These are phyloP conservation scores for rapeseed (Brassica napus) DNA, from an alignment of 345 rosid species.

Conservation along the genomic window Da-Ae NC_063436.1:27315501-27316000, in stretches of 20 bases:
- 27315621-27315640: slow-evolving; percentile 24
- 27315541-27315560: slow-evolving; percentile 65
- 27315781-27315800: slow-evolving; percentile 87
- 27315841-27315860: slow-evolving; percentile 40
- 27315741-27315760: slow-evolving; percentile 46
- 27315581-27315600: slow-evolving; percentile 41
- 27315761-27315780: slow-evolving; percentile 56
- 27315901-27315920: slow-evolving; percentile 6
- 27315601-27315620: slow-evolving; percentile 40
- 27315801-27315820: slow-evolving; percentile 50
- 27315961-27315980: slow-evolving; percentile 37
- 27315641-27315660: slow-evolving; percentile 25
- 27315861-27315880: slow-evolving; percentile 29
- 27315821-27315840: slow-evolving; percentile 22
- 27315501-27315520: slow-evolving; percentile 29
- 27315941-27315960: slow-evolving; percentile 26
- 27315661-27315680: slow-evolving; percentile 46
- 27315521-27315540: slow-evolving; percentile 73
- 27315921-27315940: slow-evolving; percentile 26
- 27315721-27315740: slow-evolving; percentile 5
- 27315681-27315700: slow-evolving; percentile 31
- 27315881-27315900: slow-evolving; percentile 19
- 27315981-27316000: neutral
- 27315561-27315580: slow-evolving; percentile 42
- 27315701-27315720: slow-evolving; percentile 12